Percentiles rank a stretch among this genome's conserved stretches.
Conservation (phyloP, 2,329 filamentous ascomycete genomes). For the Tolypocladium tropicale region DNA sequence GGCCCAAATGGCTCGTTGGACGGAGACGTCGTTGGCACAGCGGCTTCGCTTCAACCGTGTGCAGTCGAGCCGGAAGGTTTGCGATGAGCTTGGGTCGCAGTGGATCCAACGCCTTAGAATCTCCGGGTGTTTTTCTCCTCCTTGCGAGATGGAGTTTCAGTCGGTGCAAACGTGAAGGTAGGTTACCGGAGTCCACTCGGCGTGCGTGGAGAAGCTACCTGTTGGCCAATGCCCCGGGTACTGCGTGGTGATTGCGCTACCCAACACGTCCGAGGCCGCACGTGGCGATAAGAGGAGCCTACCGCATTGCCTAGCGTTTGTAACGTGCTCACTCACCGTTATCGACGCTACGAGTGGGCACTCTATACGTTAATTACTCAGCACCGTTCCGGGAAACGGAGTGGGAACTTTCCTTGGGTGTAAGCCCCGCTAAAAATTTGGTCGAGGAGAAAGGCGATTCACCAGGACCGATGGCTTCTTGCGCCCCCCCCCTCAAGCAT, state of each 20-base stretch:
- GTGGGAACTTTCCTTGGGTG: background rate
- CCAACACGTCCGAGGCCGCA: background rate
- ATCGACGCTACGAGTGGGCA: no score
- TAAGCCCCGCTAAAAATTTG: background rate
- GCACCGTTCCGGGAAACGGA: no score
- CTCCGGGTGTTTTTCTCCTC: background rate
- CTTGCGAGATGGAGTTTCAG: background rate
- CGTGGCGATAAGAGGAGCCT: slow-evolving; percentile 1
- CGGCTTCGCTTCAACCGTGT: background rate
- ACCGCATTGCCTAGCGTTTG: background rate
- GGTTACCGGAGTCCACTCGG: background rate
- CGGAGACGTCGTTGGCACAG: background rate
- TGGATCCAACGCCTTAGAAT: background rate
- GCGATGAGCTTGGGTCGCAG: background rate
- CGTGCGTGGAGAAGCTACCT: background rate
- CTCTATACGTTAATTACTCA: no score
- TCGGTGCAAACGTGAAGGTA: background rate
- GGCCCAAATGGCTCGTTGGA: background rate
- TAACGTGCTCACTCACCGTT: background rate
- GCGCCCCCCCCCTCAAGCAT: background rate
- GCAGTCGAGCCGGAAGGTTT: background rate
- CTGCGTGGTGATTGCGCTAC: background rate
- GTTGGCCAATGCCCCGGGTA: background rate
- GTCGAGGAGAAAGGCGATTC: no score
- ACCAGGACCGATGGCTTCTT: no score